Evolutionary conservation across 345 rosid species (phyloP).

Genomic region (Syzygium aqueum): DNA sequence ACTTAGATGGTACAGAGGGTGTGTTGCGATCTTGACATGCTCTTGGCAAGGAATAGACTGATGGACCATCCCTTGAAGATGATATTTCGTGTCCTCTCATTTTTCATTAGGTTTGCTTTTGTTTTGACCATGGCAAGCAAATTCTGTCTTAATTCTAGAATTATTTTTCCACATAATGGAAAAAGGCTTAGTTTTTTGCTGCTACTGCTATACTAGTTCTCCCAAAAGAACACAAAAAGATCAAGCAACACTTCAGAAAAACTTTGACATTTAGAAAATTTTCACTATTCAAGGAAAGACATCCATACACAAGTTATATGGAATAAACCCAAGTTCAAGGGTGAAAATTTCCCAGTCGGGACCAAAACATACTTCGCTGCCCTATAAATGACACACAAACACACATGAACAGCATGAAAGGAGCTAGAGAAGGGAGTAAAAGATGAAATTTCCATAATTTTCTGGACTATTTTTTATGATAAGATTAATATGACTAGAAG

Average conservation of each 20-base stretch:
- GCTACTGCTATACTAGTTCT: not conserved
- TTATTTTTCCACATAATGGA: not conserved
- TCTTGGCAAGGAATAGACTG: not conserved
- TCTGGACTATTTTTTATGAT: not conserved
- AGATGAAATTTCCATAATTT: not conserved
- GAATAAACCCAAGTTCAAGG: not conserved
- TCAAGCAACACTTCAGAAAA: not conserved
- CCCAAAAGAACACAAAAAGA: not conserved
- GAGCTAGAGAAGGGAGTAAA: not conserved
- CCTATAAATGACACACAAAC: not conserved
- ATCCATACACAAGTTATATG: not conserved
- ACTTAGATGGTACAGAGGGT: not conserved
- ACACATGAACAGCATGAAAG: not conserved
- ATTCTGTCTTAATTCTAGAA: not conserved
- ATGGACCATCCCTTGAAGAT: not conserved
- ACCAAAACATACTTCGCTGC: not conserved
- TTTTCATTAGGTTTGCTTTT: not conserved
- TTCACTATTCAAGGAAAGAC: not conserved
- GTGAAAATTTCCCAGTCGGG: not conserved
- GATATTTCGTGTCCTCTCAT: not conserved
- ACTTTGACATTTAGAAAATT: not conserved
- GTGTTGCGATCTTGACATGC: not conserved
- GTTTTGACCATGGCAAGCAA: not conserved
- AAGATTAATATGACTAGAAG: not conserved
- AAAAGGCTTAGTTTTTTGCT: not conserved